Evolutionary conservation across 345 rosid genomes (phyloP).

Genomic region (Crucihimalaya himalaica): DNA sequence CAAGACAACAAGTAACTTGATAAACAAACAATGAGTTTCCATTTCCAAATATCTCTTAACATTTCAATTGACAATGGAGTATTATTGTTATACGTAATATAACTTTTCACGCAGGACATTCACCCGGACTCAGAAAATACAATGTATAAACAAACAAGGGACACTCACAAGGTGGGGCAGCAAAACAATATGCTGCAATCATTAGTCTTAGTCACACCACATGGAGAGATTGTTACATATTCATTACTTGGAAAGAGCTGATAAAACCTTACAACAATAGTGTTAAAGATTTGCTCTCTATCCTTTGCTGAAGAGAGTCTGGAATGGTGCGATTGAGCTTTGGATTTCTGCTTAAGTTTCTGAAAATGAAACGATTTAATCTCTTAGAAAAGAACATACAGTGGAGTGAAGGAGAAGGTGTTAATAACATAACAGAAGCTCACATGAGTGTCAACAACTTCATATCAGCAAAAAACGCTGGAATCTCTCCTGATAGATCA

Average conservation of each 20-base stretch:
- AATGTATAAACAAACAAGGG: too few relatives aligned
- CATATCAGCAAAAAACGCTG: conserved; percentile 44
- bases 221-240: neutral
- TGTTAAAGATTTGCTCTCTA: conserved; percentile 1
- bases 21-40: too few relatives aligned
- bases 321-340: neutral
- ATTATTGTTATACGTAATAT: neutral
- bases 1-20: neutral
- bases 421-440: conserved; percentile 20
- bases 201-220: neutral
- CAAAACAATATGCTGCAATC: neutral
- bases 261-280: neutral
- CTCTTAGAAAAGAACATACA: neutral
- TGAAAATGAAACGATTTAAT: neutral
- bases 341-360: conserved; percentile 21
- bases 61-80: too few relatives aligned
- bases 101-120: neutral
- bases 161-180: neutral
- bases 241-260: neutral
- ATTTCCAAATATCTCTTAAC: neutral
- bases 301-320: neutral
- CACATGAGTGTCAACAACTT: conserved; percentile 46
- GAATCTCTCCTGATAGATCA: conserved; percentile 44
- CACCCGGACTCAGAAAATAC: neutral
- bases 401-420: neutral